A percentile compares a stretch with the other conserved stretches of the same genome.
Evolutionary conservation across 352 stramenopile species (phyloP).

Genomic region (Globisporangium paddicum): DNA sequence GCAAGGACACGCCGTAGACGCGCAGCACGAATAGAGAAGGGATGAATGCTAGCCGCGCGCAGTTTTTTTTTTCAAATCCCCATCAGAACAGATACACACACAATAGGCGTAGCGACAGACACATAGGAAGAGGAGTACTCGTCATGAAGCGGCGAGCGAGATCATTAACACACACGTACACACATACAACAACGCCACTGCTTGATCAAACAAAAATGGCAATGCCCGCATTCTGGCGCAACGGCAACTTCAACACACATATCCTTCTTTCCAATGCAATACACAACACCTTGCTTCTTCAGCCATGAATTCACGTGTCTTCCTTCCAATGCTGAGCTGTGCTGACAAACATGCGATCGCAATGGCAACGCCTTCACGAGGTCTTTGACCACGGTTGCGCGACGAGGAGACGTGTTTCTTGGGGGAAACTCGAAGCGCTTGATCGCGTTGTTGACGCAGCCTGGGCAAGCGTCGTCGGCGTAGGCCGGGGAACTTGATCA

Average conservation of each 20-base stretch:
- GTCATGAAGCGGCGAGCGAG: constrained; percentile 2
- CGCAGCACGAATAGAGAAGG: not conserved
- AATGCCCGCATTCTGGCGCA: not conserved
- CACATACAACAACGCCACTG: not conserved
- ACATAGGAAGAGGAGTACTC: not conserved
- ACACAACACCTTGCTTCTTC: too few species aligned
- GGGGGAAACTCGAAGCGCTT: too few species aligned
- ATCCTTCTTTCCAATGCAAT: too few species aligned
- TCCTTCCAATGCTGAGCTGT: too few species aligned
- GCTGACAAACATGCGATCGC: too few species aligned
- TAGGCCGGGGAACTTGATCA: too few species aligned
- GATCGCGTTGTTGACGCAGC: too few species aligned
- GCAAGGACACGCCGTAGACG: constrained; percentile 2
- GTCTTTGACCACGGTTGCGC: too few species aligned
- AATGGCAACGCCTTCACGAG: too few species aligned
- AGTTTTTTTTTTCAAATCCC: not conserved
- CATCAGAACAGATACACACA: not conserved
- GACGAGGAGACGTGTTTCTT: too few species aligned
- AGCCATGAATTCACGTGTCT: too few species aligned
- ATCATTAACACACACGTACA: not conserved
- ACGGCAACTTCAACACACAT: not conserved
- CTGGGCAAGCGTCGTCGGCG: too few species aligned
- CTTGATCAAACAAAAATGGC: not conserved
- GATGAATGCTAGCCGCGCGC: not conserved
- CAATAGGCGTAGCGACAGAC: constrained; percentile 1